These are phyloP conservation scores for Aspergillus sp. DNA, from an alignment of 2,329 filamentous ascomycete genomes.

Conservation along the genomic window DNA sequence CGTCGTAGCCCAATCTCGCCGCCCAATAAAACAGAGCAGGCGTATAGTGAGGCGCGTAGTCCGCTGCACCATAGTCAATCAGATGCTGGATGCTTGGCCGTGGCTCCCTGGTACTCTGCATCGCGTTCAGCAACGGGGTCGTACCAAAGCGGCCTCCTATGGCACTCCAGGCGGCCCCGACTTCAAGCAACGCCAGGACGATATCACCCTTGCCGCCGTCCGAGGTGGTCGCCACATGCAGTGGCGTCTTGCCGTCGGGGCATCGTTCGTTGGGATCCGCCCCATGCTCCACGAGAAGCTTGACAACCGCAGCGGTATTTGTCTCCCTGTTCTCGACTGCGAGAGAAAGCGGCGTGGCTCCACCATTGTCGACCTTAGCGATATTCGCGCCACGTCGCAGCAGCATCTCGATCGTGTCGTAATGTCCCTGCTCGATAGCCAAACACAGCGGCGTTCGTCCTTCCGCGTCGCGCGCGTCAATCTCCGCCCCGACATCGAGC, in stretches of 20 bases:
- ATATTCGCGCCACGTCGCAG: not conserved
- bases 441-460: not conserved
- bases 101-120: not conserved
- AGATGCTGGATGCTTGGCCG: not conserved
- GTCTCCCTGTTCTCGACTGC: not conserved
- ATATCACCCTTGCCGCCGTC: not conserved
- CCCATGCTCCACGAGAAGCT: not conserved
- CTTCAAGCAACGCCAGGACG: not conserved
- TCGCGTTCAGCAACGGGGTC: not conserved
- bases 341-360: not conserved
- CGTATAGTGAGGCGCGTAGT: not conserved
- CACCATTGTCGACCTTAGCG: not conserved
- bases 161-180: not conserved
- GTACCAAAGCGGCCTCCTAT: not conserved
- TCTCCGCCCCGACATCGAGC: not conserved
- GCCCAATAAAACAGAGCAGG: not conserved
- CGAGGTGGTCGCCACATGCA: not conserved
- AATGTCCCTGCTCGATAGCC: not conserved
- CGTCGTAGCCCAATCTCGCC: not conserved
- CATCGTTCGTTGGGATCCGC: not conserved
- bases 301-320: not conserved
- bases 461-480: not conserved
- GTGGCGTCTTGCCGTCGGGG: not conserved
- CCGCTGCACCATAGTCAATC: not conserved
- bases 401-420: not conserved